Evolutionary conservation across 441 rosid genomes (phyloP).

Genomic region (Erysimum pusillum): DNA sequence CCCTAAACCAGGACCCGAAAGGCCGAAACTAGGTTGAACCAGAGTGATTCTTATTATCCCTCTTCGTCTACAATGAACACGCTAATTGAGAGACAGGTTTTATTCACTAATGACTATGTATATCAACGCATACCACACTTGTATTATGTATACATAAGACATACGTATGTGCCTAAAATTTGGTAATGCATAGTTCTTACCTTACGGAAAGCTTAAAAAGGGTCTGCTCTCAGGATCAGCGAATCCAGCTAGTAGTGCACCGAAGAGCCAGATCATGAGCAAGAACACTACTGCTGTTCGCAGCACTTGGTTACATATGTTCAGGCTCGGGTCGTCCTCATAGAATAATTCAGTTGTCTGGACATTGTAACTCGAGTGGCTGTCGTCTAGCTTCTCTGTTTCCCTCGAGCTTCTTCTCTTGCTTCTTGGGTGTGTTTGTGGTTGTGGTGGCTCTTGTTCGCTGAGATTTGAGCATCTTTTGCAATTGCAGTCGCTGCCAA

Average conservation of each 20-base stretch:
- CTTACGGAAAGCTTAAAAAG: constrained; percentile 47
- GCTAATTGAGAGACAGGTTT: constrained; percentile 16
- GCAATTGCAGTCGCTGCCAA: constrained; percentile 84
- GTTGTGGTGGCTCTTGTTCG: constrained; percentile 32
- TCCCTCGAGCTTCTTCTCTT: constrained; percentile 38
- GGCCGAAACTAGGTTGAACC: constrained; percentile 25
- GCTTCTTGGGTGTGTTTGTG: constrained; percentile 41
- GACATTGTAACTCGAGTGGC: constrained; percentile 47
- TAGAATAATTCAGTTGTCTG: constrained; percentile 33
- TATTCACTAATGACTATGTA: constrained; percentile 30
- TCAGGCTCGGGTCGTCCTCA: constrained; percentile 47
- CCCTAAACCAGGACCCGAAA: constrained; percentile 25
- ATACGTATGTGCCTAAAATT: background rate
- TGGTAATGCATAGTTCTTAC: constrained; percentile 21
- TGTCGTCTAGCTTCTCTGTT: constrained; percentile 36
- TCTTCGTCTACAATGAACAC: constrained; percentile 8
- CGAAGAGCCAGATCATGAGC: constrained; percentile 69
- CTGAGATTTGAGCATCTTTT: constrained; percentile 59
- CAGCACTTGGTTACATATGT: constrained; percentile 61
- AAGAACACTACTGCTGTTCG: constrained; percentile 68
- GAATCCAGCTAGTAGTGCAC: constrained; percentile 66
- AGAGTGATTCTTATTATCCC: constrained; percentile 12
- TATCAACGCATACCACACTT: constrained; percentile 23
- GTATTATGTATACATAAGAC: constrained; percentile 21
- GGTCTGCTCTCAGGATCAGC: constrained; percentile 65